phyloP scores from a whole-genome alignment of 805 yeast species.

The Candida vaughaniae region DNA sequence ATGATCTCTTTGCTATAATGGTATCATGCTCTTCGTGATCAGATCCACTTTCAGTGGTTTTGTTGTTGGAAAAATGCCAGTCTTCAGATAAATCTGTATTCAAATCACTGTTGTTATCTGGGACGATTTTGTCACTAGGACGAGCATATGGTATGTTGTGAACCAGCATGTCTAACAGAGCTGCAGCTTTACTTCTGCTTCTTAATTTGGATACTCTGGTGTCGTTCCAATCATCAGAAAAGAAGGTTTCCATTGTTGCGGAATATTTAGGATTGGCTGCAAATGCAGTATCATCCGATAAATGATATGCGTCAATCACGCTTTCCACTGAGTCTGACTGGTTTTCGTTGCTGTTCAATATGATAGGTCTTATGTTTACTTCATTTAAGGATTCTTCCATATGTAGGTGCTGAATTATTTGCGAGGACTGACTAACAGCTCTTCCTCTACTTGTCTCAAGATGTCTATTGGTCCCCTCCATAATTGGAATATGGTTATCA shows the following conservation, averaged over 20 bases:
- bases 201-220: background rate
- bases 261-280: background rate
- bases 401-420: background rate
- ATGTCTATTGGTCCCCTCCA: background rate
- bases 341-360: too few species aligned
- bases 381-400: background rate
- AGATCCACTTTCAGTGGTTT: too few species aligned
- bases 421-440: background rate
- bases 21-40: too few species aligned
- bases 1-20: too few species aligned
- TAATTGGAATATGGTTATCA: background rate
- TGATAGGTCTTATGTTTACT: background rate
- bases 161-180: too few species aligned
- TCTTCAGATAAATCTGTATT: background rate
- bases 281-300: background rate
- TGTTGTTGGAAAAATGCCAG: conserved; percentile 4
- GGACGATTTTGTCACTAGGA: too few species aligned
- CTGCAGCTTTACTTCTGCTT: background rate
- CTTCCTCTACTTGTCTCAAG: background rate
- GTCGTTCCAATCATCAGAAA: conserved; percentile 16
- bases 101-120: conserved; percentile 2
- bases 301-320: background rate
- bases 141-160: too few species aligned
- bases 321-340: background rate
- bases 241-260: conserved; percentile 10